Percentiles rank a stretch among this genome's conserved stretches.
Evolutionary conservation across 768 basidiomycete species (phyloP).

Genomic region (Cystoderma amianthinum): DNA sequence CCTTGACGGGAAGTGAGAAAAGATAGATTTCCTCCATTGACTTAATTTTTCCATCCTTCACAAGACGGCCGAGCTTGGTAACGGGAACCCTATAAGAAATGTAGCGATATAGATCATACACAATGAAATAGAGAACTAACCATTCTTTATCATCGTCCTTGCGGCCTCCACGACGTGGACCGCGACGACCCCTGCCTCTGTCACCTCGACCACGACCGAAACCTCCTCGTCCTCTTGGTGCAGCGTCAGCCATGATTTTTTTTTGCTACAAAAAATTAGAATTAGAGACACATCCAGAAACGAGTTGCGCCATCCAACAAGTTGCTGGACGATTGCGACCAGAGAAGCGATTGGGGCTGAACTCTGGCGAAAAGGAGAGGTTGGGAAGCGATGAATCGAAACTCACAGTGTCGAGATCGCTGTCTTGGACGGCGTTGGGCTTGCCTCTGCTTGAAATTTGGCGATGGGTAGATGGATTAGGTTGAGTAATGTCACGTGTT

Average conservation of each 20-base stretch:
- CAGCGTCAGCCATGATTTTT: slow-evolving; percentile 75
- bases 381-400: slow-evolving; percentile 7
- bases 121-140: slow-evolving; percentile 49
- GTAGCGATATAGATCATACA: background rate
- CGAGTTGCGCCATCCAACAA: slow-evolving; percentile 41
- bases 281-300: slow-evolving; percentile 13
- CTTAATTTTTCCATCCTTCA: slow-evolving; percentile 99
- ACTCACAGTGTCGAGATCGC: slow-evolving; percentile 34
- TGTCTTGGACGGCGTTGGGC: slow-evolving; percentile 29
- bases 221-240: slow-evolving; percentile 61
- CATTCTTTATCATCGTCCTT: slow-evolving; percentile 99
- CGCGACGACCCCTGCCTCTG: slow-evolving; percentile 81
- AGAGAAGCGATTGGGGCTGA: slow-evolving; percentile 5
- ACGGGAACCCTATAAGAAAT: slow-evolving; percentile 75
- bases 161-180: slow-evolving; percentile 92
- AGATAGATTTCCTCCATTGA: slow-evolving; percentile 99
- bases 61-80: slow-evolving; percentile 98
- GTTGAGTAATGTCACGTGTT: too few relatives aligned
- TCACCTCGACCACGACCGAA: slow-evolving; percentile 91
- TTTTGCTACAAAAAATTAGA: slow-evolving; percentile 6
- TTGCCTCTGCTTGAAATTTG: slow-evolving; percentile 10
- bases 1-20: slow-evolving; percentile 99
- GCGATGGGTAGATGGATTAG: too few relatives aligned
- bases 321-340: slow-evolving; percentile 4
- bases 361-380: slow-evolving; percentile 1